Percentiles rank a stretch among this genome's conserved stretches.
These are phyloP conservation scores for Penicillium capsulatum DNA, from an alignment of 2,329 filamentous ascomycete species.

Conservation along the genomic window DNA sequence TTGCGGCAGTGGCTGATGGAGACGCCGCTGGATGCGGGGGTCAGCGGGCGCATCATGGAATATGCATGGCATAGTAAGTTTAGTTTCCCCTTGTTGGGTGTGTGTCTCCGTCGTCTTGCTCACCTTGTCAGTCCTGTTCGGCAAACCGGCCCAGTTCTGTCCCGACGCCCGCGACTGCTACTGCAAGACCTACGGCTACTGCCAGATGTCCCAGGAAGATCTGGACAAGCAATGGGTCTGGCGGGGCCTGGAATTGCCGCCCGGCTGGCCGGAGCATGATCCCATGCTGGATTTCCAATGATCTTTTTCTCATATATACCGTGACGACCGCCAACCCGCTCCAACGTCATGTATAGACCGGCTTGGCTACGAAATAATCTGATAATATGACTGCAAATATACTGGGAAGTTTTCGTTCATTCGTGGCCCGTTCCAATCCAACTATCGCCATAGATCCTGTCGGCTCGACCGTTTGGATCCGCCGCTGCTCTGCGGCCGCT, in stretches of 20 bases:
- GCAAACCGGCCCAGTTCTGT: conserved; percentile 21
- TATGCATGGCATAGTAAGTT: conserved; percentile 55
- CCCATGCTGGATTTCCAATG: background rate
- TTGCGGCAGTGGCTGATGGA: conserved; percentile 48
- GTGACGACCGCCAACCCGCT: too few species aligned
- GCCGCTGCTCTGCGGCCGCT: conserved; percentile 35
- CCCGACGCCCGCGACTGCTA: conserved; percentile 19
- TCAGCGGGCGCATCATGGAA: conserved; percentile 51
- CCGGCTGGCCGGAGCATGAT: conserved; percentile 15
- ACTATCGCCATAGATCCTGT: conserved; percentile 39
- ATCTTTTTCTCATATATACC: too few species aligned
- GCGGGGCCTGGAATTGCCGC: conserved; percentile 18
- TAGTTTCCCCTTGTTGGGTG: background rate
- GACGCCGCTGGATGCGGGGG: conserved; percentile 43
- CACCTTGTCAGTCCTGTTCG: conserved; percentile 22
- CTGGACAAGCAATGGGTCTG: conserved; percentile 21
- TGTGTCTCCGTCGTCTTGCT: background rate
- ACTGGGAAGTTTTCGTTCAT: too few species aligned
- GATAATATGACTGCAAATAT: too few species aligned
- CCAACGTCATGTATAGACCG: too few species aligned
- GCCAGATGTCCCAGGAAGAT: conserved; percentile 20
- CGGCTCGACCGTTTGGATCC: conserved; percentile 32
- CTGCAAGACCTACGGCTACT: conserved; percentile 24
- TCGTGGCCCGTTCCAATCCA: too few species aligned
- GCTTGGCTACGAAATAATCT: too few species aligned